Conservation (phyloP, 2,329 filamentous ascomycete species). For the Helicocarpus griseus region DNA sequence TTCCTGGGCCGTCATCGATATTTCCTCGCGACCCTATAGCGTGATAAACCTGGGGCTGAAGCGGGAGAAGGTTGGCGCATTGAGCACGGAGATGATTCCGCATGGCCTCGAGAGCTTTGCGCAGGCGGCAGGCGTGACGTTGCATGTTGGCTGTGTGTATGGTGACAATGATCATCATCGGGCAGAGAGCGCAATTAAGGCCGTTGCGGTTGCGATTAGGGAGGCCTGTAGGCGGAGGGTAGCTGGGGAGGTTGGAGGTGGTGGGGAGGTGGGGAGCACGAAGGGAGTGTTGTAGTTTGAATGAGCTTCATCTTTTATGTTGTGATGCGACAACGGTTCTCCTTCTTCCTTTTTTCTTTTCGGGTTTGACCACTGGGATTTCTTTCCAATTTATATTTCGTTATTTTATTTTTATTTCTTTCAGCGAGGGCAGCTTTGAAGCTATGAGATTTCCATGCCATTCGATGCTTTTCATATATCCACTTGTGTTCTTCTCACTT, state of each 20-base stretch:
- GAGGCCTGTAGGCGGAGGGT: conserved; percentile 64
- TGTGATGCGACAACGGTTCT: too few relatives aligned
- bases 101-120: conserved; percentile 94
- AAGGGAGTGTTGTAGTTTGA: conserved; percentile 67
- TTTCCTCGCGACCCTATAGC: conserved; percentile 81
- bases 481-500: too few relatives aligned
- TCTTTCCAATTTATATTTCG: too few relatives aligned
- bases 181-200: conserved; percentile 96
- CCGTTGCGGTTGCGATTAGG: conserved; percentile 74
- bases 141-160: conserved; percentile 86
- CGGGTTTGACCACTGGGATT: too few relatives aligned
- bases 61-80: conserved; percentile 86
- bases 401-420: too few relatives aligned
- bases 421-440: too few relatives aligned
- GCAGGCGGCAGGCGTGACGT: conserved; percentile 77
- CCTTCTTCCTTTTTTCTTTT: too few relatives aligned
- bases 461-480: too few relatives aligned
- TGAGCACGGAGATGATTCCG: conserved; percentile 94
- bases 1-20: conserved; percentile 84
- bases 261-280: conserved; percentile 90
- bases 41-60: conserved; percentile 76
- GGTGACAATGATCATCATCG: conserved; percentile 94
- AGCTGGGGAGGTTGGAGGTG: conserved; percentile 67
- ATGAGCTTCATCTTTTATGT: neutral
- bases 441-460: too few relatives aligned